Evolutionary conservation across 805 yeast genomes (phyloP), one percentile per base, ranked within the genome.

Genomic region (Yarrowia sp.): DNA sequence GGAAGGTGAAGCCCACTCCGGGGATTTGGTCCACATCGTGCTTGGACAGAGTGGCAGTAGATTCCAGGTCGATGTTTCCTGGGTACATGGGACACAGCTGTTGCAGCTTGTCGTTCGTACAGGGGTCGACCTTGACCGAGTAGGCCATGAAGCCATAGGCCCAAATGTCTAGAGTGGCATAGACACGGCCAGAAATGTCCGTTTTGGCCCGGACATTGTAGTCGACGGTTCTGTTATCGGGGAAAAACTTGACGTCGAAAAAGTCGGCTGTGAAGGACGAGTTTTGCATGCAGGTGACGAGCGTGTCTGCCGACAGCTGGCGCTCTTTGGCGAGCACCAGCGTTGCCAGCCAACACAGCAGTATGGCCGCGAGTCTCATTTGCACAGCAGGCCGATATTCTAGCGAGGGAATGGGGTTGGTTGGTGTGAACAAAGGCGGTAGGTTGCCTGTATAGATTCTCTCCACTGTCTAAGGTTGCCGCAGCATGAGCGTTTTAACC

Each of bases 61-160:
- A 85, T 68, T 89, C 88, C 64, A 92, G 82, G 70, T 89, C 90
- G 71, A 92, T 83, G 41, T 84, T 77, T 35, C 97, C 97, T 0
- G 97, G 92, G 70, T 80, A 85, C 40, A 92, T 74, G 1, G 97
- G 97, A 76, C 98, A 92, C 73, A 92, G 89, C 77, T 92, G 96
- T 72, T 88, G 88, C 88, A 96, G 87, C 41, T 33, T 30, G 14
- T 19, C 30, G 51, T 58, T 43, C n/a, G 41, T 48, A 78, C 98
- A 92, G 66, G 90, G 77, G 71, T 90, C 83, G 54, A 92, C 74
- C 0, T 73, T 71, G 70, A 80, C 78, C 3, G 81, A 75, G 68
- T 91, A 86, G 71, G 90, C 82, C 66, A 79, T 76, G 77, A 92
- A 88, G 0, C 98, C 98, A 73, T 91, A 92, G 4, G 97, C 97